phyloP scores from a whole-genome alignment of 2,329 filamentous ascomycete species.

The Sclerotinia minor region DNA sequence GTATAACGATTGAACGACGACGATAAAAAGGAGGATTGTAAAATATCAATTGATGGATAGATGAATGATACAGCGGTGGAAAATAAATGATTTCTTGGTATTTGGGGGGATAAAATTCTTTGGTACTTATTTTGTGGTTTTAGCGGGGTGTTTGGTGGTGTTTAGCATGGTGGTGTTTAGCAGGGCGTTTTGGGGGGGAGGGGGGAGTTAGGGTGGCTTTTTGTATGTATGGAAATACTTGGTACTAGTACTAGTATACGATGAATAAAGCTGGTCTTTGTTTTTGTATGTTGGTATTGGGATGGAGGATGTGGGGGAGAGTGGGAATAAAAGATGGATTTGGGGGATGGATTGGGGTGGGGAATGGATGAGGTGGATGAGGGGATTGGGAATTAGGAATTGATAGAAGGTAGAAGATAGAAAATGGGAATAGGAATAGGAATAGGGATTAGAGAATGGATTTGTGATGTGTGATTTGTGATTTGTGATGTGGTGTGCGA shows the following conservation, averaged over 20 bases:
- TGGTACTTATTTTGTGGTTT: constrained; percentile 9
- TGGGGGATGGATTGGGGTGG: not conserved
- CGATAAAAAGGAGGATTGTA: not conserved
- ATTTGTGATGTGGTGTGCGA: no score
- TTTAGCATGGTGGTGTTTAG: no score
- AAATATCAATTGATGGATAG: not conserved
- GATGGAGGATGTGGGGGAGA: no score
- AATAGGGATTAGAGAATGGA: no score
- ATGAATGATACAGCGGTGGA: not conserved
- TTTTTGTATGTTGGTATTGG: not conserved
- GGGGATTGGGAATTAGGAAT: no score
- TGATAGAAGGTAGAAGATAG: no score
- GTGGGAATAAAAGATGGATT: not conserved
- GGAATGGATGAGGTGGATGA: no score
- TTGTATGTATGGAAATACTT: not conserved
- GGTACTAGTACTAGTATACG: no score
- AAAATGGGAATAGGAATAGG: no score
- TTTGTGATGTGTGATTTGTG: no score
- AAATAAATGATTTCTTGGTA: not conserved
- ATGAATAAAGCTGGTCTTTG: constrained; percentile 1
- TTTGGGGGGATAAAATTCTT: not conserved
- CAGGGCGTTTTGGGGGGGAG: not conserved
- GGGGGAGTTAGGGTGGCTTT: no score
- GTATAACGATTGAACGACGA: not conserved
- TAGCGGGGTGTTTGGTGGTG: not conserved